These are phyloP conservation scores for Stereum hirsutum DNA, from an alignment of 1,284 basidiomycete species.

Conservation along the genomic window DNA sequence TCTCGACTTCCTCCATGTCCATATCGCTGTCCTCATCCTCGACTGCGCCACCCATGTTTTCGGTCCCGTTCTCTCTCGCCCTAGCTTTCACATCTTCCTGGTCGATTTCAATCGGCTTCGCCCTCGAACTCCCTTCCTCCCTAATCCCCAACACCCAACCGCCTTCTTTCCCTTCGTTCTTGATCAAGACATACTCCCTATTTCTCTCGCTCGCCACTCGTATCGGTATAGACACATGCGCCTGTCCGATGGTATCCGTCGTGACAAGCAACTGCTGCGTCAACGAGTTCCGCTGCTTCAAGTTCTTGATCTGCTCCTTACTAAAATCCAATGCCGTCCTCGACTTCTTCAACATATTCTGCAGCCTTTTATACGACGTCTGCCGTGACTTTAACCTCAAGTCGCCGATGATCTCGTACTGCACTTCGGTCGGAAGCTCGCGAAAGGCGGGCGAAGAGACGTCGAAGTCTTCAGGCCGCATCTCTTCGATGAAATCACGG, in stretches of 20 bases:
- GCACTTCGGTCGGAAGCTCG: constrained; percentile 89
- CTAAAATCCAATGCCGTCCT: constrained; percentile 92
- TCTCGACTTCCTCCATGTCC: constrained; percentile 71
- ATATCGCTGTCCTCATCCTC: constrained; percentile 39
- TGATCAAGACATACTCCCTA: constrained; percentile 87
- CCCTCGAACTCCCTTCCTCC: constrained; percentile 67
- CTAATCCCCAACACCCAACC: constrained; percentile 93
- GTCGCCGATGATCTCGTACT: constrained; percentile 98
- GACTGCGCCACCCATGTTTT: constrained; percentile 14
- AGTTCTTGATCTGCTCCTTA: constrained; percentile 85
- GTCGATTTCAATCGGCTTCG: constrained; percentile 86
- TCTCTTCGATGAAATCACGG: constrained; percentile 84
- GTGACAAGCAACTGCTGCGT: constrained; percentile 95
- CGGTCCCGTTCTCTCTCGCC: no score
- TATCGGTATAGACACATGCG: constrained; percentile 83
- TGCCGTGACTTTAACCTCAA: constrained; percentile 88
- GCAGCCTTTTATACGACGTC: constrained; percentile 85
- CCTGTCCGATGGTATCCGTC: constrained; percentile 88
- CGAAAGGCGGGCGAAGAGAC: constrained; percentile 83
- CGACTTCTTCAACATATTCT: constrained; percentile 81
- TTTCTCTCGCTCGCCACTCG: constrained; percentile 94
- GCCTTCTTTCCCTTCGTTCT: constrained; percentile 78
- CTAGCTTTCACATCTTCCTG: constrained; percentile 38
- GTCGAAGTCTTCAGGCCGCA: constrained; percentile 90
- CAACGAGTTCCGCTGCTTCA: constrained; percentile 84